Evolutionary conservation across 306 rosid genomes (phyloP).

Genomic region (Vigna mungo): DNA sequence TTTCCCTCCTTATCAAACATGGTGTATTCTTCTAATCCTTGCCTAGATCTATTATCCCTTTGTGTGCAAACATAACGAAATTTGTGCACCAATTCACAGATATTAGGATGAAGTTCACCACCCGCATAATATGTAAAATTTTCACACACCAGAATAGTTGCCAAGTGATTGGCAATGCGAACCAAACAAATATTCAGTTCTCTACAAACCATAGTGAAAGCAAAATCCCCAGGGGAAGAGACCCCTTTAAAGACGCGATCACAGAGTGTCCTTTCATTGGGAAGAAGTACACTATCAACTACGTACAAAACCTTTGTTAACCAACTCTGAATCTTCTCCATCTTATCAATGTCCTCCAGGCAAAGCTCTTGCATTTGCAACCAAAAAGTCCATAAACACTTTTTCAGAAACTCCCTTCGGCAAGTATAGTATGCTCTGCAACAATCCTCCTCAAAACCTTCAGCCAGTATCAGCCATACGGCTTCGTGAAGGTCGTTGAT

Average conservation of each 20-base stretch:
- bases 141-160: neutral
- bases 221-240: neutral
- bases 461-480: constrained; percentile 62
- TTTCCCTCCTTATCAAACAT: neutral
- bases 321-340: neutral
- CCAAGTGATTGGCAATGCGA: neutral
- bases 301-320: constrained; percentile 62
- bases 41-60: neutral
- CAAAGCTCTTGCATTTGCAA: constrained; percentile 55
- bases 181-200: neutral
- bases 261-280: constrained; percentile 68
- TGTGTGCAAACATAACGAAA: neutral
- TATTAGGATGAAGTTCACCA: neutral
- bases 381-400: constrained; percentile 61
- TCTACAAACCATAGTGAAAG: neutral
- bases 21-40: neutral
- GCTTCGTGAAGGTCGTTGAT: constrained; percentile 66
- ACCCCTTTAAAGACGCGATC: constrained; percentile 59
- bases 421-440: constrained; percentile 59
- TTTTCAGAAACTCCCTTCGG: constrained; percentile 73
- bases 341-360: constrained; percentile 60
- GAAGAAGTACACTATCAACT: constrained; percentile 65
- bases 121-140: neutral
- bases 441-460: constrained; percentile 73
- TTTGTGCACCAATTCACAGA: neutral